Conservation (phyloP, 1,139 yeast species). For the Yamadazyma mexicana region DNA sequence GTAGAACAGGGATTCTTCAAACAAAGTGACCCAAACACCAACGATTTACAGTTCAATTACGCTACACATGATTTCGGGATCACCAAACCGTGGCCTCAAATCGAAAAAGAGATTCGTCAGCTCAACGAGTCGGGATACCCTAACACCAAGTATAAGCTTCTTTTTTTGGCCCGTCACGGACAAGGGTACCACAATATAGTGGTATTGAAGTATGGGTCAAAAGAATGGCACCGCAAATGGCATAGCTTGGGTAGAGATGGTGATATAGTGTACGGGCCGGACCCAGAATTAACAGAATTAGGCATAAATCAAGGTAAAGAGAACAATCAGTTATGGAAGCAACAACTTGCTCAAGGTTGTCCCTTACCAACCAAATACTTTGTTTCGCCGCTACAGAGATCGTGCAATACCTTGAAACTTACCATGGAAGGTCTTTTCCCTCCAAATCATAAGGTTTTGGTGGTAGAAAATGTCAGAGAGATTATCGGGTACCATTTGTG, state of each 20-base stretch:
- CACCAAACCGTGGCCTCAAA: conserved; percentile 49
- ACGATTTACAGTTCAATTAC: conserved; percentile 51
- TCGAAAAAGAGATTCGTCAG: conserved; percentile 30
- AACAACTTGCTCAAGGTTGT: conserved; percentile 47
- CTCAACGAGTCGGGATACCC: conserved; percentile 33
- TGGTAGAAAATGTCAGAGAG: conserved; percentile 63
- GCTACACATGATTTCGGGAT: conserved; percentile 50
- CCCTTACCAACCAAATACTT: conserved; percentile 57
- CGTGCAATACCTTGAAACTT: conserved; percentile 54
- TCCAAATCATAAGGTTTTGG: conserved; percentile 31
- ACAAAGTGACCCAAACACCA: conserved; percentile 47
- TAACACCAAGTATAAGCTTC: conserved; percentile 50
- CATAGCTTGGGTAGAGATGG: conserved; percentile 56
- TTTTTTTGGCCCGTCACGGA: conserved; percentile 74
- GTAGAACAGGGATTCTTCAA: conserved; percentile 51
- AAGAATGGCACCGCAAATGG: conserved; percentile 65
- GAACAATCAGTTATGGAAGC: conserved; percentile 45
- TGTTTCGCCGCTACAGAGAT: conserved; percentile 67
- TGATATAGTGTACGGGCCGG: conserved; percentile 63
- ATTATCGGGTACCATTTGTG: conserved; percentile 70
- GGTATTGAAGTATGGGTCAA: conserved; percentile 54
- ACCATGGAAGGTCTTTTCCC: conserved; percentile 56
- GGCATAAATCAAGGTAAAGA: conserved; percentile 52
- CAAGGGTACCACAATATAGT: conserved; percentile 76
- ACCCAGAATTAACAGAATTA: conserved; percentile 59